Conservation (phyloP, 2,329 filamentous ascomycete genomes). For the Verticillium tricorpus region DNA sequence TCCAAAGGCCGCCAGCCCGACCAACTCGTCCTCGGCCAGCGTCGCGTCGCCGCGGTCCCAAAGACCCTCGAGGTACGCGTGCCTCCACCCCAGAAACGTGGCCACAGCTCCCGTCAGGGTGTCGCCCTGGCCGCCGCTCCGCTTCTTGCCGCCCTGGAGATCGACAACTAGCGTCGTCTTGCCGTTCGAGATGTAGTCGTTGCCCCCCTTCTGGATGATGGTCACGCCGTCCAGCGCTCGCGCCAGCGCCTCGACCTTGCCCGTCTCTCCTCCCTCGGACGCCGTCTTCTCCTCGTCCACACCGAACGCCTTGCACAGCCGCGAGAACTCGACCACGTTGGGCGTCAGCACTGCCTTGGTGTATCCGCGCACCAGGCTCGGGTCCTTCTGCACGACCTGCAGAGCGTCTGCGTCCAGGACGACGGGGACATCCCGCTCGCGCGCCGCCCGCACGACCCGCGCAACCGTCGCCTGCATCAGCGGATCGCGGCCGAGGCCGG, state of each 20-base stretch:
- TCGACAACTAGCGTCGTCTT: slow-evolving; percentile 71
- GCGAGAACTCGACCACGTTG: slow-evolving; percentile 88
- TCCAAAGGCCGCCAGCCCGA: slow-evolving; percentile 78
- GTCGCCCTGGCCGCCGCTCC: slow-evolving; percentile 92
- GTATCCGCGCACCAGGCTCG: slow-evolving; percentile 76
- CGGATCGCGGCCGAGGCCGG: slow-evolving; percentile 82
- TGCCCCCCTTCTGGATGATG: slow-evolving; percentile 81
- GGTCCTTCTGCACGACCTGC: slow-evolving; percentile 68
- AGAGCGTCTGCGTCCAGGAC: slow-evolving; percentile 92
- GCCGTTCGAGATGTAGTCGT: slow-evolving; percentile 82
- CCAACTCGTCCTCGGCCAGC: slow-evolving; percentile 52
- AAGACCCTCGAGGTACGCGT: slow-evolving; percentile 76
- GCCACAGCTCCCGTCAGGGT: slow-evolving; percentile 87
- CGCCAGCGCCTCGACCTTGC: slow-evolving; percentile 61
- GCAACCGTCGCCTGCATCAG: slow-evolving; percentile 86
- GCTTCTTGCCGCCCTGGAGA: slow-evolving; percentile 76
- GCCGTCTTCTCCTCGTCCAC: slow-evolving; percentile 50
- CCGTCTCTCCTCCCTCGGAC: slow-evolving; percentile 28
- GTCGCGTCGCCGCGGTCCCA: slow-evolving; percentile 45
- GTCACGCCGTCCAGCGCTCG: slow-evolving; percentile 80
- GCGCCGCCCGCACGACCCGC: slow-evolving; percentile 73
- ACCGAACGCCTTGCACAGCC: slow-evolving; percentile 71
- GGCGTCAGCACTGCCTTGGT: slow-evolving; percentile 83
- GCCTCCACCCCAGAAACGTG: slow-evolving; percentile 83
- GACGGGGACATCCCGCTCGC: slow-evolving; percentile 67